phyloP scores from a whole-genome alignment of 2,329 filamentous ascomycete genomes.

The Blastomyces gilchristii region DNA sequence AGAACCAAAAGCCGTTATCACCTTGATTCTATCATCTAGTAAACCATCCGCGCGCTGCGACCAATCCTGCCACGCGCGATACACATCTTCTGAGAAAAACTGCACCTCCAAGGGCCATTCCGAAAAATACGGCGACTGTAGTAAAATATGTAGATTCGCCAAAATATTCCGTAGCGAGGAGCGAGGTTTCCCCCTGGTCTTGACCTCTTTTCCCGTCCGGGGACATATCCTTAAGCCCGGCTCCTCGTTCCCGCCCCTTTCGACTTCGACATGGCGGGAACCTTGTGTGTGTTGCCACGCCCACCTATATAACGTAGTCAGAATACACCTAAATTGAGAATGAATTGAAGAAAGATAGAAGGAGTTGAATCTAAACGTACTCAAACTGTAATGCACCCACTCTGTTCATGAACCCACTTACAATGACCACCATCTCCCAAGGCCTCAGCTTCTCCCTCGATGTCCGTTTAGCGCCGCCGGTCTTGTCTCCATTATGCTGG shows the following conservation, averaged over 20 bases:
- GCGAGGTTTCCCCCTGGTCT: slow-evolving; percentile 47
- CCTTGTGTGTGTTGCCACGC: slow-evolving; percentile 78
- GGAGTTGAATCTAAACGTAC: slow-evolving; percentile 41
- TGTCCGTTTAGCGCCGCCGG: slow-evolving; percentile 73
- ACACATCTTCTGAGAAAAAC: slow-evolving; percentile 65
- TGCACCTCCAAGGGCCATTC: slow-evolving; percentile 73
- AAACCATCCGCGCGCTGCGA: slow-evolving; percentile 41
- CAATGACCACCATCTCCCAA: slow-evolving; percentile 82
- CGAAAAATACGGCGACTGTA: slow-evolving; percentile 67
- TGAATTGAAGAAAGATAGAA: background rate
- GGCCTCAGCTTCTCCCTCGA: slow-evolving; percentile 58
- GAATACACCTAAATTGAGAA: background rate
- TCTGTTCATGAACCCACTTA: slow-evolving; percentile 80
- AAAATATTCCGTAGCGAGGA: slow-evolving; percentile 58
- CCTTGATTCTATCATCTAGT: slow-evolving; percentile 41
- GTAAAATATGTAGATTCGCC: slow-evolving; percentile 69
- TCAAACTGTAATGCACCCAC: slow-evolving; percentile 90
- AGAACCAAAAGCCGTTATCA: slow-evolving; percentile 44
- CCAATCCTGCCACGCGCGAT: slow-evolving; percentile 57
- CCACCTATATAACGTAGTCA: slow-evolving; percentile 56
- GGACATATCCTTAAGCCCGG: slow-evolving; percentile 26
- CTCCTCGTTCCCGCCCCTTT: slow-evolving; percentile 46
- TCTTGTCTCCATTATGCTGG: slow-evolving; percentile 80
- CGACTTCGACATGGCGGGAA: slow-evolving; percentile 63
- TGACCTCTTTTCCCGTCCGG: slow-evolving; percentile 30